Evolutionary conservation across 164 flowering plant genomes (phyloP).

Genomic region (Tetrastigma voinierianum): DNA sequence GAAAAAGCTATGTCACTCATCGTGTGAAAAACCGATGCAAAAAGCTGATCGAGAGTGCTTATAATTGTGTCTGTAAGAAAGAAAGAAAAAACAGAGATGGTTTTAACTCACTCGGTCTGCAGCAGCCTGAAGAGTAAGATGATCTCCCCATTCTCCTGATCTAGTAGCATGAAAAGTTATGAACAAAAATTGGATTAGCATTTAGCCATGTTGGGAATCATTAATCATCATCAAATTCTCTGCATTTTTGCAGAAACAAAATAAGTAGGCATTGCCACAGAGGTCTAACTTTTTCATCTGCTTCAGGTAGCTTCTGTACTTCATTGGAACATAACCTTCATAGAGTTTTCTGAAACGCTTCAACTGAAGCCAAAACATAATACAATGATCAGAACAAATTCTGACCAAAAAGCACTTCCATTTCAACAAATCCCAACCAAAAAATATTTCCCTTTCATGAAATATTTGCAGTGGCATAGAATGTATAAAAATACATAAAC

Average conservation of each 20-base stretch:
- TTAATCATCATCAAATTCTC: not conserved
- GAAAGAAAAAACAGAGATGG: too few species aligned
- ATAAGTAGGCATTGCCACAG: constrained; percentile 9
- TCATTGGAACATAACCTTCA: constrained; percentile 93
- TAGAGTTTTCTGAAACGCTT: constrained; percentile 60
- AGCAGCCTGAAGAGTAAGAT: constrained; percentile 93
- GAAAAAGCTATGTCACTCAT: too few species aligned
- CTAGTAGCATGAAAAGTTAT: constrained; percentile 30
- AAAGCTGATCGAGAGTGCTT: too few species aligned
- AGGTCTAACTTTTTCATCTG: constrained; percentile 78
- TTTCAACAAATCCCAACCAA: not conserved
- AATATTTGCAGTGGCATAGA: not conserved
- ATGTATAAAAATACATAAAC: too few species aligned
- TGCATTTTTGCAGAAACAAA: not conserved
- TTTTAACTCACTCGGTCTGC: constrained; percentile 71
- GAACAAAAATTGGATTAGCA: constrained; percentile 13
- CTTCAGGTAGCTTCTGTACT: constrained; percentile 77
- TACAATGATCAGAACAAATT: not conserved
- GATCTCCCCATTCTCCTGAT: constrained; percentile 98
- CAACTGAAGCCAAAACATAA: constrained; percentile 43
- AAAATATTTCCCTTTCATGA: not conserved
- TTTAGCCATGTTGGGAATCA: not conserved
- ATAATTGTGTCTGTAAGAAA: too few species aligned
- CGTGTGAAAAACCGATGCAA: too few species aligned
- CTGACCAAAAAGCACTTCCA: too few species aligned